Conservation (phyloP, 192 early-diverging fungal species). For the Podila clonocystis region DNA sequence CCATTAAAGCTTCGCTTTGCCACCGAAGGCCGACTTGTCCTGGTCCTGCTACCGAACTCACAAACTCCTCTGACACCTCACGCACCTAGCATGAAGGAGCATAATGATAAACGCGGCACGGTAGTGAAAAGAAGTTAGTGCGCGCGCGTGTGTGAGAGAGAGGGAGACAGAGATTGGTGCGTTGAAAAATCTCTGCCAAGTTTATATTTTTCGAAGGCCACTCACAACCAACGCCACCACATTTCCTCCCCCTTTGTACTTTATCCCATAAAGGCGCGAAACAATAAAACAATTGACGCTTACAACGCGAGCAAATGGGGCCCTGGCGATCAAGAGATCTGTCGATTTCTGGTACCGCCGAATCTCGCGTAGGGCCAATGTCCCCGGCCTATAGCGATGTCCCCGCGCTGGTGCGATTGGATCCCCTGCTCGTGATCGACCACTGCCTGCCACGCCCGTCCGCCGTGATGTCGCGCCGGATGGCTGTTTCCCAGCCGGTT, state of each 20-base stretch:
- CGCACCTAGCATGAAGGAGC: not conserved
- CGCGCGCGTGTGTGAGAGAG: too few species aligned
- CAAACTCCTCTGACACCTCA: not conserved
- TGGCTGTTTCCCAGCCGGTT: too few species aligned
- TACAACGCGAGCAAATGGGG: slow-evolving; percentile 81
- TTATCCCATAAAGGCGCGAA: too few species aligned
- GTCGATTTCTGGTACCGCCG: slow-evolving; percentile 82
- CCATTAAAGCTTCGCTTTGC: slow-evolving; percentile 26
- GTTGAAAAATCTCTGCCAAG: not conserved
- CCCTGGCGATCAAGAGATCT: slow-evolving; percentile 77
- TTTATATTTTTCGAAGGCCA: not conserved
- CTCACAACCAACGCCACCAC: not conserved
- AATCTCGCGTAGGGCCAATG: slow-evolving; percentile 82
- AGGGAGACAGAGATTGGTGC: not conserved
- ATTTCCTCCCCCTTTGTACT: not conserved
- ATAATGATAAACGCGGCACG: not conserved
- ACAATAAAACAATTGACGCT: not conserved
- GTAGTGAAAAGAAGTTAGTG: too few species aligned
- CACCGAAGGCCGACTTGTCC: slow-evolving; percentile 7
- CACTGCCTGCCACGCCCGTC: not conserved
- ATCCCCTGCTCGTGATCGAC: slow-evolving; percentile 2
- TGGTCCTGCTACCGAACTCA: not conserved
- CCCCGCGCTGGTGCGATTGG: not conserved
- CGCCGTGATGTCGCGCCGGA: too few species aligned
- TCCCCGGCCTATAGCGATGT: slow-evolving; percentile 74